Base-by-base conservation (phyloP, 192 early-diverging fungal species). In the Rhizophagus prolifer region DNA sequence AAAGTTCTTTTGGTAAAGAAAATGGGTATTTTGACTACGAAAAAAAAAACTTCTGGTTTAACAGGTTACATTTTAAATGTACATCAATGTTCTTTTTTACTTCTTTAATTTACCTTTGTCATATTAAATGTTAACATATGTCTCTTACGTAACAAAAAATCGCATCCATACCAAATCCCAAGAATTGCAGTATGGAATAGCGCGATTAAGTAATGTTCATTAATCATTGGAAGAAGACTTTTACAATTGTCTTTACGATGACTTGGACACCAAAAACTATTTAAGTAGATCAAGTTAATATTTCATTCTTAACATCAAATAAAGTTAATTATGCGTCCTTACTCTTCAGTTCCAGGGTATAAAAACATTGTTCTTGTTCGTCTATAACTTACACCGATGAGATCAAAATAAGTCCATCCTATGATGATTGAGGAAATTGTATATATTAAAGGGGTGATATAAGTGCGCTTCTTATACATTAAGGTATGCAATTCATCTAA, bases 191-290 rank as follows among this genome's bases (percentile, higher is more conserved):
- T 72, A 16, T 72, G 19, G 26, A 72, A 9, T 16, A 28, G 9
- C 19, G 44, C 70, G 26, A 72, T 72, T 28, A 58, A 16, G 12
- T 58, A 54, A 72, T 72, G 31, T 31, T 72, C 70, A 34, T 72
- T 72, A 21, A 72, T 34, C 47, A 54, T 58, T 26, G 70, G 54
- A 14, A n/a, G 44, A 26, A 58, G 28, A 31, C 54, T 26, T 58
- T 58, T 50, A 54, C 70, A 72, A n/a, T 26, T 72, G 8, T 72
- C 70, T 72, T 72, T 72, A n/a, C 47, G 23, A 26, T 72, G 31
- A 58, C 23, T 31, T 30, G 70, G 70, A 58, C 70, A 72, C 70
- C 70, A 72, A 54, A 72, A 72, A 26, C 70, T 72, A n/a, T 10
- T 58, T 12, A 50, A 50, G n/a, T 50, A n/a, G 10, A 14, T 30